Evolutionary conservation across 2,329 filamentous ascomycete species (phyloP).

Genomic region (Colletotrichum sp.): DNA sequence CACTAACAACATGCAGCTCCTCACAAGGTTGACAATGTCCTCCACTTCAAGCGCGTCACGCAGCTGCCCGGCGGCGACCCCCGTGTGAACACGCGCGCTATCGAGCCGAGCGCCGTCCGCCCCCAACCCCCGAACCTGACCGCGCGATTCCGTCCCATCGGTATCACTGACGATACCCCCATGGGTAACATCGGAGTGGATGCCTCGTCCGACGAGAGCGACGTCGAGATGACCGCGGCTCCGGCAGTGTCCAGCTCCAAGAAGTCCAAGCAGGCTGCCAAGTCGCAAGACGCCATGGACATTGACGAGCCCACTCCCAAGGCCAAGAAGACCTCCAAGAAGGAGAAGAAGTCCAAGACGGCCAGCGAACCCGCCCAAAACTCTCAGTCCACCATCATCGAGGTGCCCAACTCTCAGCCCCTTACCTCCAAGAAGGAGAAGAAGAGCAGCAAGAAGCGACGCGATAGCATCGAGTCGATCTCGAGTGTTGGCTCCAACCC

Average conservation of each 20-base stretch:
- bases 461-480: slow-evolving; percentile 20
- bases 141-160: slow-evolving; percentile 72
- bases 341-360: slow-evolving; percentile 35
- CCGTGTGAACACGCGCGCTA: slow-evolving; percentile 40
- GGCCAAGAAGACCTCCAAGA: slow-evolving; percentile 28
- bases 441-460: slow-evolving; percentile 39
- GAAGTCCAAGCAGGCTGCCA: slow-evolving; percentile 36
- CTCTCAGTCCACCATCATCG: slow-evolving; percentile 6
- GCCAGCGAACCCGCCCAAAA: not conserved
- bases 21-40: slow-evolving; percentile 59
- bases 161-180: slow-evolving; percentile 44
- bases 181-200: slow-evolving; percentile 45
- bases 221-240: slow-evolving; percentile 49
- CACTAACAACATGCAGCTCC: slow-evolving; percentile 25
- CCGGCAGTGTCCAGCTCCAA: slow-evolving; percentile 33
- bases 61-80: slow-evolving; percentile 52
- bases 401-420: slow-evolving; percentile 16
- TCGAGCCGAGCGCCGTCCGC: slow-evolving; percentile 53
- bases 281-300: slow-evolving; percentile 29
- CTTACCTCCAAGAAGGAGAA: slow-evolving; percentile 31
- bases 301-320: slow-evolving; percentile 22
- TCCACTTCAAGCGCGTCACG: slow-evolving; percentile 70
- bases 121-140: slow-evolving; percentile 72
- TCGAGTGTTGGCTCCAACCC: slow-evolving; percentile 9
- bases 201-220: slow-evolving; percentile 46